Evolutionary conservation across 768 basidiomycete genomes (phyloP).

Genomic region (Psilocybe cubensis): DNA sequence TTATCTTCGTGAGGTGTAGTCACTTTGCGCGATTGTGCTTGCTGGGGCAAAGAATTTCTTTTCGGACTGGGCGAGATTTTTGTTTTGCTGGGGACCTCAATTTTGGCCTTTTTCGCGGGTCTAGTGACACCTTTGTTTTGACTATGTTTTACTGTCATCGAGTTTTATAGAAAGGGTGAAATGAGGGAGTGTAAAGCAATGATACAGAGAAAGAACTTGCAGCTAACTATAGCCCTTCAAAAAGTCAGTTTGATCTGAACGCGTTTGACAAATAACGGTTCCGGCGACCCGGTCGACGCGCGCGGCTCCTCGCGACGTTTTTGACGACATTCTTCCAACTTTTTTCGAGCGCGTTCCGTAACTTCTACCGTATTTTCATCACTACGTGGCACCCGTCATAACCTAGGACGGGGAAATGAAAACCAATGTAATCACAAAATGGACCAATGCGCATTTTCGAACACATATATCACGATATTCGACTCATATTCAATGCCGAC

Average conservation of each 20-base stretch:
- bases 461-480: conserved; percentile 4
- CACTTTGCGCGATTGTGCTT: conserved; percentile 6
- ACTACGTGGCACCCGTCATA: not conserved
- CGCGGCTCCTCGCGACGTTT: not conserved
- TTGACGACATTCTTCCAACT: not conserved
- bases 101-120: conserved; percentile 31
- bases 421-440: conserved; percentile 17
- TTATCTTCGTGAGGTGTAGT: not conserved
- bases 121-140: conserved; percentile 14
- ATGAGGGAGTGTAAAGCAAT: not conserved
- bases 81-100: conserved; percentile 16
- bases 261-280: conserved; percentile 15
- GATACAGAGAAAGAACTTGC: not conserved
- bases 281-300: not conserved
- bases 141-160: conserved; percentile 16
- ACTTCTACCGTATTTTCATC: not conserved
- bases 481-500: conserved; percentile 27
- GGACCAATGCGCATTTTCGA: conserved; percentile 4
- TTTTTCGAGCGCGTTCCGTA: not conserved
- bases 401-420: conserved; percentile 16
- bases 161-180: not conserved
- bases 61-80: conserved; percentile 23
- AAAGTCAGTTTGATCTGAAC: conserved; percentile 18
- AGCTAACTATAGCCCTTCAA: not conserved
- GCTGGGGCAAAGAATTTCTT: conserved; percentile 23